Base-by-base conservation (phyloP, 2,329 filamentous ascomycete species). In the Exophiala alcalophila region DNA sequence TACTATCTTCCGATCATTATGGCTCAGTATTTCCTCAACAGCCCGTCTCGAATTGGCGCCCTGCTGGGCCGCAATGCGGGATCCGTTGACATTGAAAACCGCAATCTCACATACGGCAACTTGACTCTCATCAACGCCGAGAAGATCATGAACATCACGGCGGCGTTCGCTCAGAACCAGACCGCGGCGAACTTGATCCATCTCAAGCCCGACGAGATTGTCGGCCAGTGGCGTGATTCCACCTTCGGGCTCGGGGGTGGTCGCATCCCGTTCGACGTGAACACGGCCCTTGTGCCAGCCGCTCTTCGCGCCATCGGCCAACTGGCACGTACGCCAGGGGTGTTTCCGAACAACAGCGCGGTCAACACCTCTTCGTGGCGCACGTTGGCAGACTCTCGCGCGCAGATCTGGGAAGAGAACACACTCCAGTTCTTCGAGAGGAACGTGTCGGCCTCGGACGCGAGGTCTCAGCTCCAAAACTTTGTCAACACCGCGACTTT, bases 221-320 rank as follows among this genome's bases (percentile, higher is more conserved):
- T 81, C 0, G 81, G 80, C 0, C 64, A 84, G 57, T 84, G 80
- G 80, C 69, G 80, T 33, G 80, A 84, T 49, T 79, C 74, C 11
- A 70, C 64, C 1, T 74, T 74, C 35, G 79, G 81, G 10, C 66
- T 83, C 10, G 80, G 76, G 1, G 77, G 77, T 23, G 80, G 77
- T 2, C 69, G 74, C 0, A 77, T 81, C n/a, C 79, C 80, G 0
- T 83, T 79, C 55, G 73, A 83, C 48, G 79, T 83, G 16, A 84
- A 83, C 53, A 76, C 76, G 0, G 80, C 77, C 1, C 65, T 84
- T 0, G 76, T 75, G 0, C 80, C 81, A 0, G 79, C 80, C 2
- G 78, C 76, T 2, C 66, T 84, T 0, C 69, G 74, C 8, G 71
- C 78, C 2, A 80, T 84, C 25, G 70, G 73, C 3, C 65, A 67